phyloP scores from a whole-genome alignment of 2,329 filamentous ascomycete genomes.

The Neocatenulostroma microsporum region DNA sequence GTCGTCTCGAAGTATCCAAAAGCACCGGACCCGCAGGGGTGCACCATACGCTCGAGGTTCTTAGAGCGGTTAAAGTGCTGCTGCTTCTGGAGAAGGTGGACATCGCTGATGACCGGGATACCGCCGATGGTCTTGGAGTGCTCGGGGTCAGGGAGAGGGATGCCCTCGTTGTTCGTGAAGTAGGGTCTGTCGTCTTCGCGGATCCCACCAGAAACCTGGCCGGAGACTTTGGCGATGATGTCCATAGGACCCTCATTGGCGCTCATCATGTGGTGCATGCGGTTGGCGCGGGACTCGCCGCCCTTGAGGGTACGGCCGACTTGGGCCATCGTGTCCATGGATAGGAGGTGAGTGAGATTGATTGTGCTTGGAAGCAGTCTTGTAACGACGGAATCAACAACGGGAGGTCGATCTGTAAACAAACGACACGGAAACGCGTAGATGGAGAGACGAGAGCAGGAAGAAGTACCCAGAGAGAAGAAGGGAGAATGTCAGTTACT shows the following conservation, averaged over 20 bases:
- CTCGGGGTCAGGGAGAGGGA: constrained; percentile 43
- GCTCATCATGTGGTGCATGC: constrained; percentile 33
- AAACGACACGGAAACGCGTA: too few species aligned
- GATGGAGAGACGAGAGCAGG: too few species aligned
- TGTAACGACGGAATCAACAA: too few species aligned
- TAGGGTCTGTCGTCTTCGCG: constrained; percentile 44
- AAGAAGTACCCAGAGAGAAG: too few species aligned
- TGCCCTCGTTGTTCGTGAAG: constrained; percentile 50
- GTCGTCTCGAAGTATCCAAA: constrained; percentile 43
- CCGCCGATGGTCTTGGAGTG: constrained; percentile 50
- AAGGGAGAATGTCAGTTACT: too few species aligned
- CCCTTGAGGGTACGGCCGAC: not conserved
- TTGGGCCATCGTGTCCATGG: constrained; percentile 2
- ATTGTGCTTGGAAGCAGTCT: too few species aligned
- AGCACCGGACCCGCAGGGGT: constrained; percentile 38
- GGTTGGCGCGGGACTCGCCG: constrained; percentile 3
- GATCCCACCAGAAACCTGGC: constrained; percentile 39
- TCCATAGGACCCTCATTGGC: constrained; percentile 48
- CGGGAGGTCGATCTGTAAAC: too few species aligned
- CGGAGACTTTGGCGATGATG: constrained; percentile 46
- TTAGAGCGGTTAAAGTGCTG: constrained; percentile 52
- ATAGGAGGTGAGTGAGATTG: too few species aligned
- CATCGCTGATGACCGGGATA: constrained; percentile 44
- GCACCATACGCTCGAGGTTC: constrained; percentile 33
- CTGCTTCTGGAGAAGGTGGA: constrained; percentile 49